phyloP scores from a whole-genome alignment of 2,329 filamentous ascomycete genomes.

The Aspergillus fructus region DNA sequence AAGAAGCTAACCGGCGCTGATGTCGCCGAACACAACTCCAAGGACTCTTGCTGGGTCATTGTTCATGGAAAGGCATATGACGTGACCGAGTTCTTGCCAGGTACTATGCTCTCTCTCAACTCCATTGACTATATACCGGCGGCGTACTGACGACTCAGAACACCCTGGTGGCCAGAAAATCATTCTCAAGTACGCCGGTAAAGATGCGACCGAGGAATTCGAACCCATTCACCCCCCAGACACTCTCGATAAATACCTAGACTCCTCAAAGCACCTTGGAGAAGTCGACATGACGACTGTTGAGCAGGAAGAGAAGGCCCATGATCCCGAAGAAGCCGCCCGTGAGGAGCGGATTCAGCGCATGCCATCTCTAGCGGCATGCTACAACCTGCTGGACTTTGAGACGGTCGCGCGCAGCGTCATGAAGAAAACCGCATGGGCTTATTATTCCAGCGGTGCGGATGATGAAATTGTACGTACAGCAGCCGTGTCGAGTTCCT shows the following conservation, averaged over 20 bases:
- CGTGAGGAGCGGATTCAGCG: slow-evolving; percentile 70
- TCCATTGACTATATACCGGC: neutral
- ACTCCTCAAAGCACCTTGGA: slow-evolving; percentile 83
- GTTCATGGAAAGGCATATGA: slow-evolving; percentile 86
- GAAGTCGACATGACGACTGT: slow-evolving; percentile 84
- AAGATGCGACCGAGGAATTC: slow-evolving; percentile 89
- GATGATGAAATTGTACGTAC: slow-evolving; percentile 77
- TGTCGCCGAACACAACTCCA: slow-evolving; percentile 72
- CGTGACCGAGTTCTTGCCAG: slow-evolving; percentile 83
- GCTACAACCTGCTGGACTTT: slow-evolving; percentile 94
- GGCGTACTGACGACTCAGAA: slow-evolving; percentile 50
- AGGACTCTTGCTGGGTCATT: slow-evolving; percentile 88
- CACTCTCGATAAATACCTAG: slow-evolving; percentile 78
- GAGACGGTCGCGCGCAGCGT: slow-evolving; percentile 84
- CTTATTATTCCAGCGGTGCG: slow-evolving; percentile 92
- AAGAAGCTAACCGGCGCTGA: slow-evolving; percentile 53
- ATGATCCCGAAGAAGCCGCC: slow-evolving; percentile 69
- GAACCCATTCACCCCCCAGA: slow-evolving; percentile 88
- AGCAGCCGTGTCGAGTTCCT: too few relatives aligned
- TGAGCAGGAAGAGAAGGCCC: slow-evolving; percentile 62
- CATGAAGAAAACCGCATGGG: slow-evolving; percentile 98
- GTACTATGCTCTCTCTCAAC: slow-evolving; percentile 37
- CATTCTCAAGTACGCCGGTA: slow-evolving; percentile 94
- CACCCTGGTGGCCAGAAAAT: slow-evolving; percentile 89
- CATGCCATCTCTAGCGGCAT: slow-evolving; percentile 81